Base-by-base conservation (phyloP, 257 asterid genomes). In the Eustoma russellianum region DNA sequence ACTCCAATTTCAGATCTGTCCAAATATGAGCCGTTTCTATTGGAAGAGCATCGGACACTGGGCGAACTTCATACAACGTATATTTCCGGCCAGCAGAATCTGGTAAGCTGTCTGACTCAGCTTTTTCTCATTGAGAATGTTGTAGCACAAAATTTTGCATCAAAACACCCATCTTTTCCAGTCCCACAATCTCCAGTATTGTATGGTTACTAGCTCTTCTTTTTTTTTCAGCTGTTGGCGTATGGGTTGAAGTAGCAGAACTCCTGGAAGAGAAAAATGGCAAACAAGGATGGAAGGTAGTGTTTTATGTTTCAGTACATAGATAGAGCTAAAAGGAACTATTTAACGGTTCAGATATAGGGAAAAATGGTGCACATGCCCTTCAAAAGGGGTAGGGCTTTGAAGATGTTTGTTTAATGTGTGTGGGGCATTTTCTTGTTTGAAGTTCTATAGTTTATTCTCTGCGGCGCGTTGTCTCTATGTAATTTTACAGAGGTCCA, bases 1-100 rank as follows among this genome's bases (percentile, higher is more conserved):
- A 59, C 57, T 46, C 64, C 55, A 17, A 24, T 64, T 45, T 61
- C 67, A 24, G 72, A 80, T 58, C 74, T 76, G 55, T 61, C 71
- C 62, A 74, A 72, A 50, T 62, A 53, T 19, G 81, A 78, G 68
- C 56, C 76, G 61, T 72, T 66, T 55, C 63, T 56, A 54, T 65
- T 87, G 75, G 67, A 72, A 13, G 93, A 88, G 74, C 74, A 81
- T 66, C 88, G 75, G 66, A 82, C 83, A 6, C 50, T 91, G 77
- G 96, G 76, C 17, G 94, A 83, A 65, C 77, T 91, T 66, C 84
- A 74, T 68, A 70, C 78, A n/a, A 54, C 19, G 10, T 61, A 47
- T 61, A 68, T 62, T 67, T 79, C 70, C 56, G 78, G 73, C 60
- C 82, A 70, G 80, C 83, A 72, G 63, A 73, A 83, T 75, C 65